phyloP scores from a whole-genome alignment of 2,329 filamentous ascomycete genomes.

The Trichophyton rubrum region DNA sequence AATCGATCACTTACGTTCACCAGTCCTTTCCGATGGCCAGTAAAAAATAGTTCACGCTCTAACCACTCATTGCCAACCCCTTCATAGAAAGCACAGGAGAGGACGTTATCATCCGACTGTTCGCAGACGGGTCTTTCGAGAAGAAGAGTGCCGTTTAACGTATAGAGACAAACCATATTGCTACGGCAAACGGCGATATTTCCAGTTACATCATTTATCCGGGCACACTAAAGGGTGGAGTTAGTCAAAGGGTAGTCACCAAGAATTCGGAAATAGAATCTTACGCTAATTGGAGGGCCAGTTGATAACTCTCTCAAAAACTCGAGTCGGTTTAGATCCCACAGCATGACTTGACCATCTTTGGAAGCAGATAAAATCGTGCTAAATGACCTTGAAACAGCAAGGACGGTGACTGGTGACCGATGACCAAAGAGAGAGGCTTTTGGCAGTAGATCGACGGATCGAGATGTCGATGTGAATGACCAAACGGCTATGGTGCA shows the following conservation, averaged over 20 bases:
- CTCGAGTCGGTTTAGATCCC: conserved; percentile 84
- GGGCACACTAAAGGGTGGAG: conserved; percentile 47
- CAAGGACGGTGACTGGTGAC: conserved; percentile 65
- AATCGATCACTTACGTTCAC: conserved; percentile 48
- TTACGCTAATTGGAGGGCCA: conserved; percentile 39
- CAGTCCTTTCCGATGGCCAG: conserved; percentile 69
- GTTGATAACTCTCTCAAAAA: conserved; percentile 65
- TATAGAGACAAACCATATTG: conserved; percentile 63
- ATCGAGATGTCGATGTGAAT: conserved; percentile 52
- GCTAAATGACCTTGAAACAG: conserved; percentile 77
- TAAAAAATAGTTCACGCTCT: conserved; percentile 74
- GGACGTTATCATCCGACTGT: conserved; percentile 58
- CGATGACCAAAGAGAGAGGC: conserved; percentile 85
- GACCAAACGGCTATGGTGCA: conserved; percentile 81
- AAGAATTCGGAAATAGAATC: conserved; percentile 7
- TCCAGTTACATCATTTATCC: conserved; percentile 81
- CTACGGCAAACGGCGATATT: conserved; percentile 78
- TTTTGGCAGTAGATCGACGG: conserved; percentile 65
- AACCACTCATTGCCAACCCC: conserved; percentile 84
- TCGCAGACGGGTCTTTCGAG: conserved; percentile 71
- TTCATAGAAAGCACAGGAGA: conserved; percentile 85
- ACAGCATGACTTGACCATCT: conserved; percentile 74
- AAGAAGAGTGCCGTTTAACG: conserved; percentile 73
- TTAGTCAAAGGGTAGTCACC: conserved; percentile 19
- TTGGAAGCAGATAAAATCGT: conserved; percentile 71